Evolutionary conservation across 2,329 filamentous ascomycete species (phyloP).

Genomic region (Chaetomiaceae sp.): DNA sequence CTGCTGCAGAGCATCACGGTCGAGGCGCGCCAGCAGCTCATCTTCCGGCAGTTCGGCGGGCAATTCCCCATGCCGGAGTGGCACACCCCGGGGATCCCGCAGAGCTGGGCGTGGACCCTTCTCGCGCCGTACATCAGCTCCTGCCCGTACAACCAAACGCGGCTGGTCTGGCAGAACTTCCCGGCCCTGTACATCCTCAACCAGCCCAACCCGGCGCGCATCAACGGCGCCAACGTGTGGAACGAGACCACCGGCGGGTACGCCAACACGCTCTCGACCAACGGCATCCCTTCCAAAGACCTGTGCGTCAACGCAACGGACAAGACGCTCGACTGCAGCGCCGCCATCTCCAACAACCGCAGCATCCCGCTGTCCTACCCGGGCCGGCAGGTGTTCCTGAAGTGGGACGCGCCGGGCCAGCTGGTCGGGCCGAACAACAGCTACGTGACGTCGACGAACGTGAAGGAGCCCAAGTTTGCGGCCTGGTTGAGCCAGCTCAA

Average conservation of each 20-base stretch:
- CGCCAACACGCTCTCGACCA: constrained; percentile 48
- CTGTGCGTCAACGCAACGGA: constrained; percentile 52
- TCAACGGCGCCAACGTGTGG: constrained; percentile 54
- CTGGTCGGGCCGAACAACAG: constrained; percentile 73
- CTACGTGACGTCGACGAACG: constrained; percentile 62
- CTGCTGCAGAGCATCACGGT: constrained; percentile 70
- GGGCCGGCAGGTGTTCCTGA: constrained; percentile 62
- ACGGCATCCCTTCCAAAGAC: constrained; percentile 38
- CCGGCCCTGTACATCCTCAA: constrained; percentile 65
- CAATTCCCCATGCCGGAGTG: constrained; percentile 77
- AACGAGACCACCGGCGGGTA: constrained; percentile 60
- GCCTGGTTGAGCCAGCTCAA: constrained; percentile 75
- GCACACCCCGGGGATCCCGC: constrained; percentile 73
- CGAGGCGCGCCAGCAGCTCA: constrained; percentile 76
- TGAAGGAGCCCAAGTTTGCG: constrained; percentile 57
- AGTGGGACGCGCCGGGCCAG: constrained; percentile 66
- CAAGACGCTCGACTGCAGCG: constrained; percentile 50
- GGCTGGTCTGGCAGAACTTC: constrained; percentile 80
- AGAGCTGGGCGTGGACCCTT: constrained; percentile 79
- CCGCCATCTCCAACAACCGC: constrained; percentile 63
- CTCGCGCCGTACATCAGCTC: constrained; percentile 74
- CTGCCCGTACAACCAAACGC: constrained; percentile 66
- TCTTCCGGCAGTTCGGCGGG: constrained; percentile 76
- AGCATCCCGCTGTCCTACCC: constrained; percentile 67
- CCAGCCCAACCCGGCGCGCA: constrained; percentile 66